Base-by-base conservation (phyloP, 805 yeast species). In the Nakazawaea laoshanensis region DNA sequence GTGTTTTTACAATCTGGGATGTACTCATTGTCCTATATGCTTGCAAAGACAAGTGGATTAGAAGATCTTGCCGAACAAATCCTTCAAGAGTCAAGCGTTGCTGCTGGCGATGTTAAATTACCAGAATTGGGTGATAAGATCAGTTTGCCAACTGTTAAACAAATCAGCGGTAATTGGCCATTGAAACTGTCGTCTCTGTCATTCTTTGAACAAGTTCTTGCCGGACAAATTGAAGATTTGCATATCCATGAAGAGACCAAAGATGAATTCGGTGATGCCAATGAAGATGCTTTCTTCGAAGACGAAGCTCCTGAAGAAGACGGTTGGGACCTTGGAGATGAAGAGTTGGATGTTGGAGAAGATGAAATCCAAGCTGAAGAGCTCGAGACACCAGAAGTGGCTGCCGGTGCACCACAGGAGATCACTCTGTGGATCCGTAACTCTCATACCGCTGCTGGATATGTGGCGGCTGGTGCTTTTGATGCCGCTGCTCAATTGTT, bases 391-490 rank as follows among this genome's bases (percentile, higher is more conserved):
- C 48, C 55, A 15, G 62, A 54, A 16, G 52, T 60, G 40, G 66
- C 53, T 38, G 24, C 22, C 16, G 39, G 30, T 6, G 26, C 35
- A 4, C 67, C 67, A 11, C 18, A 8, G 18, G 95, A 88, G 52
- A 58, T 76, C 20, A 77, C 78, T 4, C 57, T 58, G 38, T 94
- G 99, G 98, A 70, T 84, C 19, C 80, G 89, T 44, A 85, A 82
- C 57, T 83, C 95, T 12, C 82, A 80, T 42, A 71, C 88, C 36
- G 86, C 96, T 4, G 96, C 95, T 19, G 86, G 85, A 18, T 84
- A 86, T 47, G 87, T 81, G 48, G 96, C 98, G 2, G 87, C 96
- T 3, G 99, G 99, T 47, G 83, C 94, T 4, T 89, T 89, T 53
- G 96, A 87, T 44, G 82, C 89, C 34, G 99, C 97, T 24, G 92